Evolutionary conservation across 768 basidiomycete genomes (phyloP), one percentile per base, ranked within the genome.

Genomic region (Lactarius hengduanensis): DNA sequence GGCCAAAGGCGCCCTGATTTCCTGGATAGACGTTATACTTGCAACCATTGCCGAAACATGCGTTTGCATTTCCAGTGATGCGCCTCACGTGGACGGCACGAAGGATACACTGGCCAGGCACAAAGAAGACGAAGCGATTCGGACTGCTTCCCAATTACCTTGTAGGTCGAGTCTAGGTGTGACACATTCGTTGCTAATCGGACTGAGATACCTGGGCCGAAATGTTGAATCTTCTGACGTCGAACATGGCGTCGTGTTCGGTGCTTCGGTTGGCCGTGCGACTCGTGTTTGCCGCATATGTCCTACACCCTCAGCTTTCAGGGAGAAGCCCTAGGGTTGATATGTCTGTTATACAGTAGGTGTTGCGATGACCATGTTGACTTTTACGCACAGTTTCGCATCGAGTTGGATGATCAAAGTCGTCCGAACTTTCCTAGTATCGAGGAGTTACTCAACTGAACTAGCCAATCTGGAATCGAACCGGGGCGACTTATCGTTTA

Each of bases 141-240:
- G 81, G 47, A 88, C 87, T 47, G 86, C 87, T 5, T 76, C 82
- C 28, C 89, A 91, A 69, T 76, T 92, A n/a, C 90, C 91, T 65
- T 81, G 90, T 87, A 74, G 67, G 71, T 63, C 53, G 16, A 59
- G 34, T 38, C 38, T 9, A 53, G 3, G 15, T 26, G 28, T 8
- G 45, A 47, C 57, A 15, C 45, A 32, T 11, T 30, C 36, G 43
- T 18, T 22, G 15, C 70, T 76, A 43, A 75, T 57, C 22, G 47
- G 38, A 2, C 38, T 38, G 71, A 89, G 90, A 84, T 56, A 78
- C 73, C 8, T 92, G 85, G 87, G 64, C 75, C n/a, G 77, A 75
- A 53, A 71, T 89, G 32, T 72, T 79, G 10, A 72, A 71, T 16
- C 73, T 82, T 9, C 74, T 89, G 18, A 75, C 78, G 13, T 87